These are phyloP conservation scores for Ceratocystiopsis minuta DNA, from an alignment of 2,329 filamentous ascomycete genomes.

Conservation along the genomic window DNA sequence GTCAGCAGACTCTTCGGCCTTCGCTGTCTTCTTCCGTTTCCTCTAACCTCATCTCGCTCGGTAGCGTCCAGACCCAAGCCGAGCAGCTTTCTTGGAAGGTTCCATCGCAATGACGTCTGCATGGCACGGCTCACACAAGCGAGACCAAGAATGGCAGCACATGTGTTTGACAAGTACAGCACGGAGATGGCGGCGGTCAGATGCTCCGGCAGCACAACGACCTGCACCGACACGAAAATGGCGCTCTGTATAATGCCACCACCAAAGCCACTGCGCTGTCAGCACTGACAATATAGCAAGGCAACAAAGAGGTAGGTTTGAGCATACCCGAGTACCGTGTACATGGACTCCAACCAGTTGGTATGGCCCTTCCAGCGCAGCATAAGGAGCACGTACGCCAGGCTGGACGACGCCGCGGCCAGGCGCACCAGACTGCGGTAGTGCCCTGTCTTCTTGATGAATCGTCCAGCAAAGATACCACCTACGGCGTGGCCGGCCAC, in stretches of 20 bases:
- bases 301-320: not conserved
- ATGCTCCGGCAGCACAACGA: conserved; percentile 19
- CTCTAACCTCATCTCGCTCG: conserved; percentile 10
- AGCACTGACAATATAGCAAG: too few relatives aligned
- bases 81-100: conserved; percentile 10
- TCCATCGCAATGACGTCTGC: conserved; percentile 11
- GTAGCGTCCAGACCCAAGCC: conserved; percentile 10
- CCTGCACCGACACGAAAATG: conserved; percentile 24
- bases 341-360: conserved; percentile 34
- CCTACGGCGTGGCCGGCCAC: conserved; percentile 49
- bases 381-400: conserved; percentile 33
- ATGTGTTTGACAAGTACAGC: conserved; percentile 20
- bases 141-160: conserved; percentile 22
- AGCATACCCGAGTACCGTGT: conserved; percentile 33
- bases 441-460: conserved; percentile 39
- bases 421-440: conserved; percentile 38
- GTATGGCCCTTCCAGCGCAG: conserved; percentile 43
- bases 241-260: conserved; percentile 22
- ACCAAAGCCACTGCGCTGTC: conserved; percentile 19
- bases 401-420: conserved; percentile 28
- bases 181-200: conserved; percentile 23
- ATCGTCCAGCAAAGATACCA: conserved; percentile 38
- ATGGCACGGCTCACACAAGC: conserved; percentile 20
- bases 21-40: not conserved
- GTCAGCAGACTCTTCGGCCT: not conserved